phyloP scores from a whole-genome alignment of 2,329 filamentous ascomycete species.

The Paecilomyces dactylethromorphus region DNA sequence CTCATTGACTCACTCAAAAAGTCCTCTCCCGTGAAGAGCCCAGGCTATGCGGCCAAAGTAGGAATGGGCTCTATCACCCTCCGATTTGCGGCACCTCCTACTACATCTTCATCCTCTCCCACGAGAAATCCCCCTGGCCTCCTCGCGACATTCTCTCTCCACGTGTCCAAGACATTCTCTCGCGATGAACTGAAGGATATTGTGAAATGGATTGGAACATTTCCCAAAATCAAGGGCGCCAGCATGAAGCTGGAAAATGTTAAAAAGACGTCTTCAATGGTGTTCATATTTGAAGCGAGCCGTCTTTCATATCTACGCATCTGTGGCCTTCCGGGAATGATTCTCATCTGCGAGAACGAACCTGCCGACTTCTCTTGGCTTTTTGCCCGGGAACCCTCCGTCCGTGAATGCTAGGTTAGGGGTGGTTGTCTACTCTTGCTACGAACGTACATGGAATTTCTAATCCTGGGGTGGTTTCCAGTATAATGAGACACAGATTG shows the following conservation, averaged over 20 bases:
- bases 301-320: slow-evolving; percentile 1
- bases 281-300: slow-evolving; percentile 3
- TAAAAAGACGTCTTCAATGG: neutral
- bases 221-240: neutral
- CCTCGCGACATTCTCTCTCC: slow-evolving; percentile 2
- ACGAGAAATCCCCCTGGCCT: neutral
- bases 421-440: too few relatives aligned
- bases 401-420: neutral
- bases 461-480: too few relatives aligned
- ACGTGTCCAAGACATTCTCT: neutral
- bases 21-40: slow-evolving; percentile 1
- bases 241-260: slow-evolving; percentile 2
- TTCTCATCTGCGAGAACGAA: slow-evolving; percentile 4
- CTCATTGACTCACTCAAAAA: neutral
- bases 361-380: neutral
- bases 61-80: neutral
- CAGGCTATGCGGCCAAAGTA: neutral
- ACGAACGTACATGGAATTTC: too few relatives aligned
- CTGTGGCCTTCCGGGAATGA: slow-evolving; percentile 1
- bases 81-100: neutral
- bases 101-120: neutral
- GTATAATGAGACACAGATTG: too few relatives aligned
- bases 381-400: slow-evolving; percentile 9
- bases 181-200: slow-evolving; percentile 1
- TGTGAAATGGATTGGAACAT: neutral